Conservation (phyloP, 768 basidiomycete genomes). For the Harrya chromipes region DNA sequence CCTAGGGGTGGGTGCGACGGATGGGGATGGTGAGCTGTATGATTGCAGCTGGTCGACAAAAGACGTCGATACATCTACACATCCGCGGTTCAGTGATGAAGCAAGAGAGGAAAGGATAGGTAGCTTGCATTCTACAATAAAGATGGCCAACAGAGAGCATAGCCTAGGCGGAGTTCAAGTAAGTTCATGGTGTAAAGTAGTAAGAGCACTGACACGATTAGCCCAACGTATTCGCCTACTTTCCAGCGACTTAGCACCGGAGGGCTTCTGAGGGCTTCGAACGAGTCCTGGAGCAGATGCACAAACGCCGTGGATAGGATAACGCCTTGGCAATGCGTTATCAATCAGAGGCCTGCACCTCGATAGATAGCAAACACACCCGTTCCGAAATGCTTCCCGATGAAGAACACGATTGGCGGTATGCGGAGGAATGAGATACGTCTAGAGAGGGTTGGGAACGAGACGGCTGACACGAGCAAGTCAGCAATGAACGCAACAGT, state of each 20-base stretch:
- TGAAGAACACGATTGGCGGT: conserved; percentile 69
- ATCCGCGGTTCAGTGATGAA: background rate
- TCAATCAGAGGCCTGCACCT: background rate
- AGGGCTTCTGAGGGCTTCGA: conserved; percentile 51
- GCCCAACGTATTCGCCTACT: conserved; percentile 59
- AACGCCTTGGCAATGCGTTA: conserved; percentile 45
- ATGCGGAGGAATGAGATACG: conserved; percentile 52
- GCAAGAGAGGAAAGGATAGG: background rate
- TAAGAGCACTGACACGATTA: conserved; percentile 64
- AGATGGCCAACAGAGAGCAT: conserved; percentile 64
- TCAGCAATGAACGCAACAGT: background rate
- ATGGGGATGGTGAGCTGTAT: conserved; percentile 50
- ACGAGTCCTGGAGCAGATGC: conserved; percentile 77
- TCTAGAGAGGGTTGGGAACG: conserved; percentile 67
- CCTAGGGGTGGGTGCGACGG: conserved; percentile 32
- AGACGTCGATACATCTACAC: conserved; percentile 67
- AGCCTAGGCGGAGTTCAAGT: conserved; percentile 40
- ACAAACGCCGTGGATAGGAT: conserved; percentile 83
- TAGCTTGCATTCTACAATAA: conserved; percentile 73
- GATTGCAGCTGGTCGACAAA: conserved; percentile 72
- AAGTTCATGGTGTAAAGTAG: background rate
- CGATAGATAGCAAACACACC: conserved; percentile 32
- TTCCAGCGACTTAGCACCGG: conserved; percentile 45
- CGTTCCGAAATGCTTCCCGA: conserved; percentile 88
- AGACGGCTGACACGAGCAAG: conserved; percentile 47